phyloP scores from a whole-genome alignment of 805 yeast genomes.

The Myxozyma monticola region DNA sequence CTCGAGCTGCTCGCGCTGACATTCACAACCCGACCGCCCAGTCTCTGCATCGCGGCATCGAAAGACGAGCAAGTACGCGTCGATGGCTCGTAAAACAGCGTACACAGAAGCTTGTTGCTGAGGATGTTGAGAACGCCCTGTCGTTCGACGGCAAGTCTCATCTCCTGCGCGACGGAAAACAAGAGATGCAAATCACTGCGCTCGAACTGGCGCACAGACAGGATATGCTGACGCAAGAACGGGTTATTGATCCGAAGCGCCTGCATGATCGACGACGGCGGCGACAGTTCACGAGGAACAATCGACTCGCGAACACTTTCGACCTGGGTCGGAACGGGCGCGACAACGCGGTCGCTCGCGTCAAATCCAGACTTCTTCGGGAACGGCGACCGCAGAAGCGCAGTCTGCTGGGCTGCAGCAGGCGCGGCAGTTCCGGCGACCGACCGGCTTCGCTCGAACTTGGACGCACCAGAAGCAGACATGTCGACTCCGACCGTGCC shows the following conservation, averaged over 20 bases:
- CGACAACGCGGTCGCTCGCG: slow-evolving; percentile 41
- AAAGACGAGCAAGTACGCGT: slow-evolving; percentile 96
- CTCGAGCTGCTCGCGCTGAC: slow-evolving; percentile 86
- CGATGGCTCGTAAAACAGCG: slow-evolving; percentile 97
- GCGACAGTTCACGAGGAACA: slow-evolving; percentile 37
- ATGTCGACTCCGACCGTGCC: slow-evolving; percentile 64
- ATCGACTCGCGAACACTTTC: slow-evolving; percentile 14
- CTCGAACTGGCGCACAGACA: slow-evolving; percentile 83
- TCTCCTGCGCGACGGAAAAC: slow-evolving; percentile 96
- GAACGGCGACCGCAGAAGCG: slow-evolving; percentile 22
- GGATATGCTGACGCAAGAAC: slow-evolving; percentile 81
- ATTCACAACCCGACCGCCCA: slow-evolving; percentile 95
- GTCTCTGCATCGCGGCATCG: slow-evolving; percentile 99
- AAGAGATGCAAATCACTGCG: slow-evolving; percentile 89
- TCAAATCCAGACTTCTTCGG: slow-evolving; percentile 42
- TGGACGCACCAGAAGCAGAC: slow-evolving; percentile 47
- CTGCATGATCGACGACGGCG: slow-evolving; percentile 65
- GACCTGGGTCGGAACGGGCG: slow-evolving; percentile 11
- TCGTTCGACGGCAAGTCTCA: slow-evolving; percentile 95
- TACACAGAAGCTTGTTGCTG: slow-evolving; percentile 86
- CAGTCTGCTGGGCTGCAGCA: slow-evolving; percentile 31
- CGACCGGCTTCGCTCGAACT: slow-evolving; percentile 24
- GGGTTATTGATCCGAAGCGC: slow-evolving; percentile 82
- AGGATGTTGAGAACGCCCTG: slow-evolving; percentile 89
- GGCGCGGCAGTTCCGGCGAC: slow-evolving; percentile 34